phyloP scores from a whole-genome alignment of 805 yeast genomes.

The Saccharomyces mikatae region DNA sequence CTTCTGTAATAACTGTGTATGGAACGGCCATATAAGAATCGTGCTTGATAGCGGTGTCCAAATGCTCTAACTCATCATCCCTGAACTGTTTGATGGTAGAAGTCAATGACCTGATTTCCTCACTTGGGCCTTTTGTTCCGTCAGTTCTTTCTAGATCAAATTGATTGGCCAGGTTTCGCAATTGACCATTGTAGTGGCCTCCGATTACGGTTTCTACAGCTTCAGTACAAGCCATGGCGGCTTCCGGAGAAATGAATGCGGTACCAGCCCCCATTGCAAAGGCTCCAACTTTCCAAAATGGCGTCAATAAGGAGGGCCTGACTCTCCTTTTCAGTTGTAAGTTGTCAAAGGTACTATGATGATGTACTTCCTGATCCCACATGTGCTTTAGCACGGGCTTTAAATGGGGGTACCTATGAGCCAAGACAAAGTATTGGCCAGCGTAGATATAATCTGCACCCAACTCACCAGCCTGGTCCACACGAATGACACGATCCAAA shows the following conservation, averaged over 20 bases:
- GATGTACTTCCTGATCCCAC: conserved; percentile 98
- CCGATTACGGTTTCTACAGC: conserved; percentile 99
- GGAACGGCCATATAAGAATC: conserved; percentile 94
- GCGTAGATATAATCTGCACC: conserved; percentile 91
- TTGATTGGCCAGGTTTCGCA: conserved; percentile 65
- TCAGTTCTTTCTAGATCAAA: conserved; percentile 40
- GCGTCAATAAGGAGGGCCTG: conserved; percentile 86
- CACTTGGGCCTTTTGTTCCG: conserved; percentile 23
- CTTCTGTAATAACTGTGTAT: conserved; percentile 79
- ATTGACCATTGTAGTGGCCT: conserved; percentile 85
- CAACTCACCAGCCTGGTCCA: conserved; percentile 96
- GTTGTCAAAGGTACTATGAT: conserved; percentile 74
- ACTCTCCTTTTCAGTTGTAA: conserved; percentile 72
- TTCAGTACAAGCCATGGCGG: conserved; percentile 99
- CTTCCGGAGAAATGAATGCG: conserved; percentile 81
- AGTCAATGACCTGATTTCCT: conserved; percentile 52
- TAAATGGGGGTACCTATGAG: conserved; percentile 61
- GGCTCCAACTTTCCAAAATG: conserved; percentile 91
- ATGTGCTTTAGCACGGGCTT: conserved; percentile 80
- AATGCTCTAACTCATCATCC: conserved; percentile 91
- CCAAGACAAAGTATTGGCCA: conserved; percentile 78
- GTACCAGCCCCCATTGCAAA: conserved; percentile 79
- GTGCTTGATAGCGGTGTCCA: conserved; percentile 85
- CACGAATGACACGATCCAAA: conserved; percentile 69
- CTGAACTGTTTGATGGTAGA: conserved; percentile 65